phyloP scores from a whole-genome alignment of 2,329 filamentous ascomycete species.

The Tricladium varicosporioides region DNA sequence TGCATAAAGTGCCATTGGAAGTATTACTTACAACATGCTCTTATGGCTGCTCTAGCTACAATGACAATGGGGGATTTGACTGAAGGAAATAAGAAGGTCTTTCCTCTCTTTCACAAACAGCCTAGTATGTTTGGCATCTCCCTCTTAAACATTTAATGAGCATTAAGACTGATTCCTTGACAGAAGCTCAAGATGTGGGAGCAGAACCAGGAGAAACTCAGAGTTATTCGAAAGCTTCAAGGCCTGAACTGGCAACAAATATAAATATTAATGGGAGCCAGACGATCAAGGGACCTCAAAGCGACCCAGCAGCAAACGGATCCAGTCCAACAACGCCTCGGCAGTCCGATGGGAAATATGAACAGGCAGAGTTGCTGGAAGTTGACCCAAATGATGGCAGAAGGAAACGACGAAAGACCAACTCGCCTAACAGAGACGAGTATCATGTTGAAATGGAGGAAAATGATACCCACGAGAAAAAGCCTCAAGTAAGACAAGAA shows the following conservation, averaged over 20 bases:
- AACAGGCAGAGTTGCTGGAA: conserved; percentile 27
- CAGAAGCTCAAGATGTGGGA: background rate
- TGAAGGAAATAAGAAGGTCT: conserved; percentile 28
- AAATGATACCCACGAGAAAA: conserved; percentile 8
- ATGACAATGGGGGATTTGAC: conserved; percentile 31
- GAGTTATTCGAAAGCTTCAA: background rate
- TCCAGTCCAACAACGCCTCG: background rate
- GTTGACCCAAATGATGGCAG: conserved; percentile 33
- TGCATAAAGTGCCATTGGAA: too few relatives aligned
- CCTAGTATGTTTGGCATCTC: conserved; percentile 23
- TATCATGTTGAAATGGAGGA: background rate
- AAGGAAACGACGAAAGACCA: conserved; percentile 45
- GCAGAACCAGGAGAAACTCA: conserved; percentile 1
- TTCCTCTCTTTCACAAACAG: conserved; percentile 33
- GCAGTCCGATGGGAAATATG: background rate
- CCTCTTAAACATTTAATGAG: too few relatives aligned
- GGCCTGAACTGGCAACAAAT: background rate
- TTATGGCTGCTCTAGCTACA: conserved; percentile 31
- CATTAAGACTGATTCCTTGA: background rate
- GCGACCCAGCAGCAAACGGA: background rate
- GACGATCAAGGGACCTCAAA: background rate
- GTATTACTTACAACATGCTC: background rate
- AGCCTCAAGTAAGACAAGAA: background rate
- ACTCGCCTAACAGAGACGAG: conserved; percentile 27
- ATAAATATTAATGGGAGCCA: background rate